Conservation (phyloP, 225 moss, liverwort and hornwort genomes). For the Climacium dendroides region DNA sequence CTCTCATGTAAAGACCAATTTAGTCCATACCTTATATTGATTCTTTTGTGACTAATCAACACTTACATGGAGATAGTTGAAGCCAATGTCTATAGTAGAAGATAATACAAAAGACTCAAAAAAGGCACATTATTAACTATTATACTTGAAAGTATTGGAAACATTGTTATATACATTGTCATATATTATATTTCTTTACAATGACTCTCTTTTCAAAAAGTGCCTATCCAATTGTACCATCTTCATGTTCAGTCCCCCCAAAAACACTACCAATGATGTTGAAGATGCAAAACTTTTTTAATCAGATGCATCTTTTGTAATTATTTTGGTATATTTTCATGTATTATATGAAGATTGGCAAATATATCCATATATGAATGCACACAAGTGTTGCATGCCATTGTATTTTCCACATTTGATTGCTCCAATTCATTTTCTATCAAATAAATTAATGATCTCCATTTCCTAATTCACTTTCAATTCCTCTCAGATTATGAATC, state of each 20-base stretch:
- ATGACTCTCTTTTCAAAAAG: rapidly evolving
- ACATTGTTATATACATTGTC: rapidly evolving
- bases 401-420: neutral
- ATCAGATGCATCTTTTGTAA: neutral
- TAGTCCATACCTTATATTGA: too few species aligned
- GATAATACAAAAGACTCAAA: neutral
- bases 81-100: rapidly evolving
- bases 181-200: neutral
- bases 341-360: rapidly evolving
- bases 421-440: neutral
- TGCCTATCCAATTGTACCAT: neutral
- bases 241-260: rapidly evolving
- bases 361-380: neutral
- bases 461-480: neutral
- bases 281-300: rapidly evolving
- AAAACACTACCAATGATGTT: neutral
- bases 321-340: rapidly evolving
- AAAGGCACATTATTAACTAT: neutral
- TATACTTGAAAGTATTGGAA: rapidly evolving
- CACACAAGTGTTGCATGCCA: neutral
- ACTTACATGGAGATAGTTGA: neutral
- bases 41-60: neutral
- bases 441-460: neutral
- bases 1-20: too few species aligned
- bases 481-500: neutral